Conservation (phyloP, 768 basidiomycete species). For the Melanogaster broomeanus region DNA sequence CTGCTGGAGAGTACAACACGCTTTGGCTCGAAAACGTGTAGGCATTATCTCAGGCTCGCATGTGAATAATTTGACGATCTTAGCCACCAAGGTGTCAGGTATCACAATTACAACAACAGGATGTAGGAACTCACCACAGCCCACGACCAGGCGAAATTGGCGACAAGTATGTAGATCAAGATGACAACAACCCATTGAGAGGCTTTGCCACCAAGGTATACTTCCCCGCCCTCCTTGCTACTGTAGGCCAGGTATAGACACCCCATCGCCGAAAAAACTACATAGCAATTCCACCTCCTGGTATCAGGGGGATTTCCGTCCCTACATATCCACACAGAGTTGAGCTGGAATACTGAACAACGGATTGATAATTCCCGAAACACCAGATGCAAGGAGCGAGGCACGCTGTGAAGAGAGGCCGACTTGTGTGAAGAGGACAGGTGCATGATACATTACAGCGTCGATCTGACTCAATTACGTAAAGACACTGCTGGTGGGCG, state of each 20-base stretch:
- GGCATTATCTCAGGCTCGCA: slow-evolving; percentile 56
- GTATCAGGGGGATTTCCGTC: slow-evolving; percentile 39
- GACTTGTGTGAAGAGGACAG: slow-evolving; percentile 49
- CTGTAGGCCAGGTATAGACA: slow-evolving; percentile 43
- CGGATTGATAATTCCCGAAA: slow-evolving; percentile 48
- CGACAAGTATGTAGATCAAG: slow-evolving; percentile 48
- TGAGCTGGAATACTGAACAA: slow-evolving; percentile 40
- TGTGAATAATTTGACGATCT: slow-evolving; percentile 40
- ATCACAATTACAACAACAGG: background rate
- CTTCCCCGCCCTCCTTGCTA: slow-evolving; percentile 25
- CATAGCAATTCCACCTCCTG: slow-evolving; percentile 43
- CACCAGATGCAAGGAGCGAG: slow-evolving; percentile 51
- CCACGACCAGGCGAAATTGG: slow-evolving; percentile 46
- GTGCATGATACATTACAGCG: slow-evolving; percentile 41
- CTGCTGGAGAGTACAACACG: slow-evolving; percentile 44
- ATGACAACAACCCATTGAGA: slow-evolving; percentile 42
- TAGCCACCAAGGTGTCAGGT: background rate
- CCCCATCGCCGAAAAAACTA: slow-evolving; percentile 45
- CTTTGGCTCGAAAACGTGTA: slow-evolving; percentile 45
- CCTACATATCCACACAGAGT: slow-evolving; percentile 42
- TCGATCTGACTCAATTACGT: slow-evolving; percentile 28
- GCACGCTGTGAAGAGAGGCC: slow-evolving; percentile 50
- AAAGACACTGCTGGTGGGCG: background rate
- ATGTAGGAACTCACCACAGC: slow-evolving; percentile 33
- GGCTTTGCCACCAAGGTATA: slow-evolving; percentile 22